These are phyloP conservation scores for Seiridium unicorne DNA, from an alignment of 2,329 filamentous ascomycete genomes.

Conservation along the genomic window DNA sequence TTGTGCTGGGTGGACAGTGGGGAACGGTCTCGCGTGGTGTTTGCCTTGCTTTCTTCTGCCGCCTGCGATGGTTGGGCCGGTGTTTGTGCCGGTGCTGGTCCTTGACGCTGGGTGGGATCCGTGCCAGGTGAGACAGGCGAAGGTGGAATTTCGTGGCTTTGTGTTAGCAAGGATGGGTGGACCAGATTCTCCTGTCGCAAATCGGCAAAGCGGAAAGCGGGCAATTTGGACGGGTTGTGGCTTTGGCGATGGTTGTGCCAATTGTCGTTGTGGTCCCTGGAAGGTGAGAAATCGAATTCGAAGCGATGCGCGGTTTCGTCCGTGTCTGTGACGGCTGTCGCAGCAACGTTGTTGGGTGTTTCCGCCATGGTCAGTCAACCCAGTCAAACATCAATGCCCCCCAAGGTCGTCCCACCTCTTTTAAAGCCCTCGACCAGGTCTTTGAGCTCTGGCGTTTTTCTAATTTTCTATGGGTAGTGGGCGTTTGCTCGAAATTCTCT, in stretches of 20 bases:
- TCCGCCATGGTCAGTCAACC: constrained; percentile 5
- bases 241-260: constrained; percentile 49
- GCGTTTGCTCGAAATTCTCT: neutral
- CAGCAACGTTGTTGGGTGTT: neutral
- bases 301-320: constrained; percentile 7
- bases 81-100: constrained; percentile 14
- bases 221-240: constrained; percentile 55
- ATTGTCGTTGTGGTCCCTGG: constrained; percentile 16
- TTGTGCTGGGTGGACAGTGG: neutral
- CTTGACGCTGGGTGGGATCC: constrained; percentile 16
- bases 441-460: neutral
- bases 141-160: constrained; percentile 30
- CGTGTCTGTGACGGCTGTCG: neutral
- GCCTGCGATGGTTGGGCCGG: neutral
- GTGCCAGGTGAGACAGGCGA: constrained; percentile 37
- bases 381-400: neutral
- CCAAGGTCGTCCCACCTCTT: neutral
- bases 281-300: constrained; percentile 10
- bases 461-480: neutral
- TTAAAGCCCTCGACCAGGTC: neutral
- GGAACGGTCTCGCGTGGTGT: constrained; percentile 11
- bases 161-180: constrained; percentile 29
- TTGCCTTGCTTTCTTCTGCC: constrained; percentile 15
- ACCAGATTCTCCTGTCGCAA: constrained; percentile 36
- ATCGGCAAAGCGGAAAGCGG: constrained; percentile 54